Evolutionary conservation across 768 basidiomycete species (phyloP), one percentile per base, ranked within the genome.

Genomic region (Udeniomyces megalosporus): DNA sequence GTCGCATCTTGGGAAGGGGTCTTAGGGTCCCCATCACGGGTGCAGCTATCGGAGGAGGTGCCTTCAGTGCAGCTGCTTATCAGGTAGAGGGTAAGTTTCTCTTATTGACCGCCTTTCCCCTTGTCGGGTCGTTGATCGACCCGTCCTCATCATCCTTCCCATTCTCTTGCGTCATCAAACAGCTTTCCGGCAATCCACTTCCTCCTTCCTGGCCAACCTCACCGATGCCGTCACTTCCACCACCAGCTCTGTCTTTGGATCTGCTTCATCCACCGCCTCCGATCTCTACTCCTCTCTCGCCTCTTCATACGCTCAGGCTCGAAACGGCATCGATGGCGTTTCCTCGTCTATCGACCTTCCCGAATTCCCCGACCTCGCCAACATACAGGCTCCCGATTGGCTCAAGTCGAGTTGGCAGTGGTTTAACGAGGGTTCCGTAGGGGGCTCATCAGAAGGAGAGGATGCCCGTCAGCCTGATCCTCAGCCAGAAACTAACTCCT

Each of bases 61-160:
- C 57, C 29, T 20, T 50, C 31, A 55, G 50, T 32, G 58, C 63
- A 3, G 58, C 52, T 24, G 46, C 51, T 7, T 65, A 60, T 42
- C 58, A 65, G 58, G 29, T 65, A 8, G 63, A 65, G 17, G 31
- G 63, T 65, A 7, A 52, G 63, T 61, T 17, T 8, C n/a, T n/a
- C 35, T n/a, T 55, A 4, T 28, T 32, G 26, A 14, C 47, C 34
- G 4, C 29, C 44, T 44, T 17, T 35, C 22, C 31, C 20, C 38
- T 42, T 28, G 17, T 3, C 4, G 31, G 11, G 35, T 20, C 3
- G 22, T 31, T 34, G 10, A 11, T 54, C 14, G 29, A 20, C 8
- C 29, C 2, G 3, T 29, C 29, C 4, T 31, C 26, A 2, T 44
- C 45, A 17, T 5, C 5, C 26, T 5, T 28, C 28, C 32, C 31